These are phyloP conservation scores for Zasmidium angulare DNA, from an alignment of 2,329 filamentous ascomycete species.

Conservation along the genomic window DNA sequence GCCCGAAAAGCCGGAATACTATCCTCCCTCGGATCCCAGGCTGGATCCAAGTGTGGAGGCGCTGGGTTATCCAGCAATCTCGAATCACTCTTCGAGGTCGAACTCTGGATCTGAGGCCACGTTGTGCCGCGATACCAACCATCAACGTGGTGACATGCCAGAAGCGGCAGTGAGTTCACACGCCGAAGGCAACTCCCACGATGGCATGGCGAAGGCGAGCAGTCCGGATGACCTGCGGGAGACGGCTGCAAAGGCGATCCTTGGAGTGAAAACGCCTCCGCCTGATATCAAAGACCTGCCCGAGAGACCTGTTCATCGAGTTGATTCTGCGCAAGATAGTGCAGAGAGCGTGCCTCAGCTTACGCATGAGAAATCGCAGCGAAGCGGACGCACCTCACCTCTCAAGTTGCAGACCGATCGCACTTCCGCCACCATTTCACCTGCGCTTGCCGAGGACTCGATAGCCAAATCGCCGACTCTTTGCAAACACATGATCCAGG, in stretches of 20 bases:
- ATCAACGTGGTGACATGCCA: not conserved
- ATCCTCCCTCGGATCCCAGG: not conserved
- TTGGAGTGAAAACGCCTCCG: slow-evolving; percentile 9
- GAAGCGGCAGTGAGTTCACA: not conserved
- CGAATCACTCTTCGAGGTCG: not conserved
- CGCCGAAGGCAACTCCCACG: not conserved
- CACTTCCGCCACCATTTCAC: not conserved
- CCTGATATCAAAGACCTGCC: slow-evolving; percentile 9
- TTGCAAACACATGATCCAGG: slow-evolving; percentile 20
- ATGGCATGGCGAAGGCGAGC: not conserved
- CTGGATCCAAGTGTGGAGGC: not conserved
- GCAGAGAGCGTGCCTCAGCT: slow-evolving; percentile 17
- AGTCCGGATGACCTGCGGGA: slow-evolving; percentile 1
- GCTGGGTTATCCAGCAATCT: not conserved
- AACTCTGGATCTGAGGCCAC: not conserved
- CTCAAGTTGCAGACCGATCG: slow-evolving; percentile 7
- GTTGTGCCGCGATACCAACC: not conserved
- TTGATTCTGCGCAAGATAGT: slow-evolving; percentile 24
- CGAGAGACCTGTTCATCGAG: slow-evolving; percentile 11
- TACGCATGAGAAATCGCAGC: slow-evolving; percentile 4
- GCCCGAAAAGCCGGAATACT: not conserved
- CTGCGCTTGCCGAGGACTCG: slow-evolving; percentile 12
- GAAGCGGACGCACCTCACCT: slow-evolving; percentile 4
- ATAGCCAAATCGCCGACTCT: slow-evolving; percentile 27
- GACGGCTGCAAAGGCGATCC: slow-evolving; percentile 19